phyloP scores from a whole-genome alignment of 1,139 yeast species.

The Scheffersomyces quercinus region DNA sequence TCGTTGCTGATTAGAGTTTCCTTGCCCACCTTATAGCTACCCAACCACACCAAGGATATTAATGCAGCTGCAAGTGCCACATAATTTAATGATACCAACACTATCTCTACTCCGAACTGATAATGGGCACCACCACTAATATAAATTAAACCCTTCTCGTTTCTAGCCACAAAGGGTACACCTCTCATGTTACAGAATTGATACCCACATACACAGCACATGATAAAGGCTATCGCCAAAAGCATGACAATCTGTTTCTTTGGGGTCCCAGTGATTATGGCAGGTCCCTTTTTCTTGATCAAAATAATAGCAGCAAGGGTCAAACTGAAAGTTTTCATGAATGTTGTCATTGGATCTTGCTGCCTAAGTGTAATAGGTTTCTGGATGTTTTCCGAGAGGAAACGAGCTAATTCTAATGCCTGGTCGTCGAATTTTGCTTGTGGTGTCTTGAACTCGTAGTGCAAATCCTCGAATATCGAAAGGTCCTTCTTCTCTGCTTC shows the following conservation, averaged over 20 bases:
- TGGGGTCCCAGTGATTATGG: conserved; percentile 29
- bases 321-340: conserved; percentile 44
- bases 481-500: not conserved
- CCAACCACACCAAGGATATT: conserved; percentile 39
- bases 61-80: conserved; percentile 39
- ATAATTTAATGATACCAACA: conserved; percentile 52
- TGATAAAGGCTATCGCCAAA: conserved; percentile 40
- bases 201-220: conserved; percentile 58
- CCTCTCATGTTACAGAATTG: conserved; percentile 60
- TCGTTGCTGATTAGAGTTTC: conserved; percentile 17
- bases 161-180: conserved; percentile 62
- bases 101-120: conserved; percentile 70
- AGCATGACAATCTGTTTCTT: conserved; percentile 36
- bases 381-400: conserved; percentile 46
- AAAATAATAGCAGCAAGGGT: conserved; percentile 49
- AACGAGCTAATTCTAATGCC: conserved; percentile 51
- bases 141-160: conserved; percentile 49
- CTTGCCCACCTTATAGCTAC: conserved; percentile 27
- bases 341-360: conserved; percentile 41
- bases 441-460: conserved; percentile 35
- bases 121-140: conserved; percentile 64
- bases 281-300: conserved; percentile 51
- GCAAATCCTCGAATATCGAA: conserved; percentile 29
- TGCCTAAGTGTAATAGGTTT: conserved; percentile 43
- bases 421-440: conserved; percentile 26